Percentiles rank a stretch among this genome's conserved stretches.
Evolutionary conservation across 2,329 filamentous ascomycete genomes (phyloP).

Genomic region (Fusarium albidum): DNA sequence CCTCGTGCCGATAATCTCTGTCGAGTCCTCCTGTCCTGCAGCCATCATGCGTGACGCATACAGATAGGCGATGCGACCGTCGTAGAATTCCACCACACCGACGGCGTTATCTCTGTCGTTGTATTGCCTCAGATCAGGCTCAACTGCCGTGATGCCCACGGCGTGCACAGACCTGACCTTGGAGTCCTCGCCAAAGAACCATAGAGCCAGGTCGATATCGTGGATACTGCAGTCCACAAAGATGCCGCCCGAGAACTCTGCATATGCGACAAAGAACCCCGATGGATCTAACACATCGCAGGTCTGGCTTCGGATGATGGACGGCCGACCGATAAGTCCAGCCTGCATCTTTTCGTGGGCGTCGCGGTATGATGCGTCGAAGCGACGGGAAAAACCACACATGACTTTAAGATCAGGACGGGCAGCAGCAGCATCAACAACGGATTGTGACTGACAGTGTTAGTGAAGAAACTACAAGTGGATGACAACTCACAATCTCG

Average conservation of each 20-base stretch:
- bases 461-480: no score
- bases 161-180: slow-evolving; percentile 44
- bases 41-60: slow-evolving; percentile 75
- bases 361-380: slow-evolving; percentile 72
- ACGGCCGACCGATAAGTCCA: slow-evolving; percentile 67
- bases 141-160: slow-evolving; percentile 43
- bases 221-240: slow-evolving; percentile 77
- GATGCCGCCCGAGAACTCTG: slow-evolving; percentile 71
- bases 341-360: slow-evolving; percentile 60
- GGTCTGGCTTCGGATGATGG: slow-evolving; percentile 71
- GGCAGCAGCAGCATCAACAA: slow-evolving; percentile 63
- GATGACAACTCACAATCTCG: slow-evolving; percentile 67
- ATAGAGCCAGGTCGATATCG: slow-evolving; percentile 61
- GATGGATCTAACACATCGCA: slow-evolving; percentile 72
- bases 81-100: slow-evolving; percentile 72
- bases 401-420: slow-evolving; percentile 72
- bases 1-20: slow-evolving; percentile 72
- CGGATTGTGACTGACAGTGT: slow-evolving; percentile 60
- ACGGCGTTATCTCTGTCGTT: slow-evolving; percentile 45
- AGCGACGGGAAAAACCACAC: slow-evolving; percentile 52
- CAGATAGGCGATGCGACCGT: slow-evolving; percentile 70
- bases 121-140: slow-evolving; percentile 44
- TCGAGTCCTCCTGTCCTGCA: slow-evolving; percentile 72
- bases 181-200: slow-evolving; percentile 45
- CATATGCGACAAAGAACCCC: slow-evolving; percentile 75